Evolutionary conservation across 2,329 filamentous ascomycete genomes (phyloP), one percentile per base, ranked within the genome.

Genomic region (Trichophyton rubrum): DNA sequence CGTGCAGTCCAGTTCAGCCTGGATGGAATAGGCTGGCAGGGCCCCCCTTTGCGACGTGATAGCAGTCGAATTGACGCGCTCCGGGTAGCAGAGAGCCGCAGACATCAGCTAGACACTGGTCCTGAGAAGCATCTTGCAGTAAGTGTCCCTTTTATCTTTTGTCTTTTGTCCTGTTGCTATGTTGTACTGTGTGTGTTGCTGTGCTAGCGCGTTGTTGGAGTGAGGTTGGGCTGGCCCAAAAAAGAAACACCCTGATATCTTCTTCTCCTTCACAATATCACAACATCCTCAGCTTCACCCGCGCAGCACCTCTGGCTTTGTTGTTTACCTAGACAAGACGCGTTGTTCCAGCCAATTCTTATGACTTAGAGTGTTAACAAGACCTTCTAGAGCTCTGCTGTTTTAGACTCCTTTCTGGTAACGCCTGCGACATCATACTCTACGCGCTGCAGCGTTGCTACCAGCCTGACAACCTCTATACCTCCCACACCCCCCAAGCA

Each of bases 301-400:
- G 43, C 43, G 33, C 38, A 56, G 33, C 33, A 38, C 33, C 11
- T 11, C 33, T 38, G 9, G 33, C 33, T 62, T 58, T 56, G 33
- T 58, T 57, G 60, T 49, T 67, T 64, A 66, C 66, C 66, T 65
- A 51, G 61, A 45, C 35, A 59, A 35, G 27, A 43, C 47, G 33
- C 49, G 17, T 61, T 45, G 6, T 6, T 11, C 27, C 30, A 9
- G 9, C 35, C 33, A 40, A 41, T 40, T 24, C 20, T 59, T 30
- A 38, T 66, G 57, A 11, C 33, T 20, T 38, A 38, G 49, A 35
- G 20, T 24, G 45, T 27, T 51, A 51, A 51, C 45, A 51, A 43
- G 45, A 27, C 22, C 45, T 27, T 49, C 30, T 43, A 47, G 58
- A 45, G 38, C 22, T 45, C 38, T 30, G 9, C 13, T 33, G 24